Conservation (phyloP, 768 basidiomycete genomes). For the Lepiota subincarnata region DNA sequence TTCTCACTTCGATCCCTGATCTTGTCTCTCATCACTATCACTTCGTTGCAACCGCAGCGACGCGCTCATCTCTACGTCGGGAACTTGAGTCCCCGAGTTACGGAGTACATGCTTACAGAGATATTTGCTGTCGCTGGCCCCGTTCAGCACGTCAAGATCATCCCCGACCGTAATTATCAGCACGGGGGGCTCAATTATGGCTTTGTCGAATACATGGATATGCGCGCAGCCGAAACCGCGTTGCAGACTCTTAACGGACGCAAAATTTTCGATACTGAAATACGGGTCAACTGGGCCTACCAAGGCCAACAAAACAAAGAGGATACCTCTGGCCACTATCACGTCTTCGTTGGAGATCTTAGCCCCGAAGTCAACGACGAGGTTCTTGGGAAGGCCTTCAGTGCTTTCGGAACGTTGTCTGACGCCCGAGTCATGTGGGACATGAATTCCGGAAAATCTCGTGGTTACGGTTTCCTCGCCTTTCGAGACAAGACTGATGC, state of each 20-base stretch:
- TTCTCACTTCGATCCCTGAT: conserved; percentile 26
- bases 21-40: conserved; percentile 18
- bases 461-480: conserved; percentile 97
- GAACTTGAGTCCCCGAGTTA: conserved; percentile 95
- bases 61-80: conserved; percentile 99
- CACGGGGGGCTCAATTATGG: conserved; percentile 99
- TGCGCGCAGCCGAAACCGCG: conserved; percentile 99
- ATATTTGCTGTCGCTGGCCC: conserved; percentile 96
- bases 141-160: conserved; percentile 99
- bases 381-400: conserved; percentile 94
- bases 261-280: conserved; percentile 99
- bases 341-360: conserved; percentile 99
- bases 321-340: conserved; percentile 95
- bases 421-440: conserved; percentile 99
- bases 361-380: conserved; percentile 99
- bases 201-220: conserved; percentile 98
- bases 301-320: conserved; percentile 98
- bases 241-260: conserved; percentile 97
- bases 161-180: conserved; percentile 98
- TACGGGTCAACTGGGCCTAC: conserved; percentile 99
- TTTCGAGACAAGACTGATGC: conserved; percentile 99
- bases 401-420: conserved; percentile 92
- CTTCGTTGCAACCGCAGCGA: conserved; percentile 44
- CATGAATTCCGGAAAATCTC: conserved; percentile 98
- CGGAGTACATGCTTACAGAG: conserved; percentile 98